Base-by-base conservation (phyloP, 208 protist species). In the Leptomonas seymouri region DNA sequence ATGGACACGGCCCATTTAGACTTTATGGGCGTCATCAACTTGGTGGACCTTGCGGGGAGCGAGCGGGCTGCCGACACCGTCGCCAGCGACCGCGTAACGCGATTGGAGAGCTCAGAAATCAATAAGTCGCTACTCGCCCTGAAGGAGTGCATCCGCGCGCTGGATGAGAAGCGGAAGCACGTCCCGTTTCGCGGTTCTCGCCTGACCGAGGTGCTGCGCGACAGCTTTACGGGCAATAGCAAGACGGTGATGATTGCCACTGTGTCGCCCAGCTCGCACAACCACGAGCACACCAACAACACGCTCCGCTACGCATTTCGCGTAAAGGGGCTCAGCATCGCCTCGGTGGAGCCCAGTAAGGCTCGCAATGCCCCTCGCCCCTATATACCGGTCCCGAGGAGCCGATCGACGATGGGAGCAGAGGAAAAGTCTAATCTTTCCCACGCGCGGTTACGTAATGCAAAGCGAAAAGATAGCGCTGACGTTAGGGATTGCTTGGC, bases 91-190 rank as follows among this genome's bases (percentile, higher is more conserved):
- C 76, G 85, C 31, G 85, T 96, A 53, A 99, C 96, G 36, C 88
- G 96, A 21, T 90, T 99, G 78, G 97, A 99, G 78, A 97, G 97
- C 2, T 97, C 98, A n/a, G 97, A 99, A 62, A 99, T 99, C 76
- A 99, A 99, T 82, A 99, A 99, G 80, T 98, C 93, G 16, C 85
- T 99, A 34, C 86, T 99, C 18, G 98, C 98, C 0, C 85, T 99
- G 16, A 99, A 99, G 74, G 98, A 99, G 79, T 99, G 98, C 82
- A 99, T 99, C 59, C 87, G 98, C 20, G 93, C 98, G 9, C 81
- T 99, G 15, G 97, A 99, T 57, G 82, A 96, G 68, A 86, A 90
- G 56, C 80, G 89, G 44, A 91, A 85, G 50, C 98, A 99, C 74
- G 85, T 98, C 12, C 98, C 98, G 7, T 99, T 99, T 79, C 86